A percentile compares a stretch with the other conserved stretches of the same genome.
These are phyloP conservation scores for Thymus mandschuricus DNA, from an alignment of 257 asterid species.

Conservation along the genomic window DNA sequence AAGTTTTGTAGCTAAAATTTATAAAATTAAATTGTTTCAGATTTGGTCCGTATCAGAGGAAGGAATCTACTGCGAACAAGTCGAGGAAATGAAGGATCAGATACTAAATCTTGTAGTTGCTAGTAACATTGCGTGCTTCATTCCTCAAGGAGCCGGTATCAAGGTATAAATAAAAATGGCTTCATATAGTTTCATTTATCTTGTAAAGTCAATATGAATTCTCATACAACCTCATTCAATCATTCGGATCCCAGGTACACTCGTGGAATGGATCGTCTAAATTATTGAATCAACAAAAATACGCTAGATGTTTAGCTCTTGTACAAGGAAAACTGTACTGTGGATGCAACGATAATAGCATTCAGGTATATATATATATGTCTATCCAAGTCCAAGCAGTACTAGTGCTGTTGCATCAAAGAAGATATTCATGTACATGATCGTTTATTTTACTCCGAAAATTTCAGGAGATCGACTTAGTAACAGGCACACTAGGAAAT, in stretches of 20 bases:
- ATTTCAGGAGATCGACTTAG: constrained; percentile 76
- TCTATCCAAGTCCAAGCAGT: neutral
- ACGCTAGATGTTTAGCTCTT: constrained; percentile 62
- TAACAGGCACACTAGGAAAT: constrained; percentile 59
- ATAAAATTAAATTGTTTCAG: constrained; percentile 37
- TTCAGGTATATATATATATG: constrained; percentile 53
- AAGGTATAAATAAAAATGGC: constrained; percentile 32
- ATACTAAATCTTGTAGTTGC: constrained; percentile 63
- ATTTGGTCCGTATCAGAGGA: constrained; percentile 63
- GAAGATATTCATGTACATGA: neutral
- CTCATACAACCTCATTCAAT: no score
- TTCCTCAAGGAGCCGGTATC: constrained; percentile 83
- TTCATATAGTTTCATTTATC: no score
- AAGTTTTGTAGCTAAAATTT: neutral
- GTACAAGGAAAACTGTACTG: constrained; percentile 73
- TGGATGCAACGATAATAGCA: constrained; percentile 82
- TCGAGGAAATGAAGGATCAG: constrained; percentile 80
- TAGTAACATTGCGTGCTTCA: constrained; percentile 64
- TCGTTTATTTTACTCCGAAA: no score
- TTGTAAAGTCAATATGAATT: no score
- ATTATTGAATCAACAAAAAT: constrained; percentile 61
- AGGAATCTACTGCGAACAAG: constrained; percentile 64
- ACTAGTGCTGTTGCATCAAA: neutral
- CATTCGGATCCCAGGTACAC: constrained; percentile 36
- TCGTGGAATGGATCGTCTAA: constrained; percentile 72